phyloP scores from a whole-genome alignment of 768 basidiomycete genomes.

The Amanita polypyramis region DNA sequence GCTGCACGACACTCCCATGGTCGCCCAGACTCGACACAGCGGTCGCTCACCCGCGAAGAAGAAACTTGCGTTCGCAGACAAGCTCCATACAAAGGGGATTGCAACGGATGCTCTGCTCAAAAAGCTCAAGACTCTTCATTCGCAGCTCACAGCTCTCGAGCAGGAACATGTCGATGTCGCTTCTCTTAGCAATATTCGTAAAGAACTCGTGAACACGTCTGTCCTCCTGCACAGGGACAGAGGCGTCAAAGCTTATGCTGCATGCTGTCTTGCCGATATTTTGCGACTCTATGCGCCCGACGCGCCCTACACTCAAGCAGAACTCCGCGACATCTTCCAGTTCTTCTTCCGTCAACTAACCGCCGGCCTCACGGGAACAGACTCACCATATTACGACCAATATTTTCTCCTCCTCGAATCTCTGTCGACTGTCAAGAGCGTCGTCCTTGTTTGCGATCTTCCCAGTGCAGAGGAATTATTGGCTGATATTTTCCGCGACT shows the following conservation, averaged over 20 bases:
- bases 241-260: slow-evolving; percentile 90
- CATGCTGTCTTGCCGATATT: slow-evolving; percentile 91
- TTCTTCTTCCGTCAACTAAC: slow-evolving; percentile 89
- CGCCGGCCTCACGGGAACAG: slow-evolving; percentile 61
- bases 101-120: slow-evolving; percentile 78
- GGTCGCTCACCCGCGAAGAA: slow-evolving; percentile 40
- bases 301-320: slow-evolving; percentile 83
- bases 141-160: slow-evolving; percentile 71
- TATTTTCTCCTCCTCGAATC: slow-evolving; percentile 95
- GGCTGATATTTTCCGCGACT: slow-evolving; percentile 70
- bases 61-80: slow-evolving; percentile 72
- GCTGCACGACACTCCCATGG: slow-evolving; percentile 32
- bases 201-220: slow-evolving; percentile 70
- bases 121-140: slow-evolving; percentile 73
- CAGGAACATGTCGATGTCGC: slow-evolving; percentile 75
- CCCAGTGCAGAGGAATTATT: slow-evolving; percentile 80
- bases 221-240: slow-evolving; percentile 92
- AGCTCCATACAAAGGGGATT: slow-evolving; percentile 66
- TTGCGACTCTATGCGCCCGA: slow-evolving; percentile 93
- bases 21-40: slow-evolving; percentile 61
- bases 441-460: slow-evolving; percentile 89
- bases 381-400: slow-evolving; percentile 81
- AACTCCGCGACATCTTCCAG: slow-evolving; percentile 92
- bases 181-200: slow-evolving; percentile 59
- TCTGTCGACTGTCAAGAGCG: slow-evolving; percentile 88